Percentiles rank a stretch among this genome's conserved stretches.
phyloP scores from a whole-genome alignment of 2,329 filamentous ascomycete genomes.

The Coniochaeta sp. region DNA sequence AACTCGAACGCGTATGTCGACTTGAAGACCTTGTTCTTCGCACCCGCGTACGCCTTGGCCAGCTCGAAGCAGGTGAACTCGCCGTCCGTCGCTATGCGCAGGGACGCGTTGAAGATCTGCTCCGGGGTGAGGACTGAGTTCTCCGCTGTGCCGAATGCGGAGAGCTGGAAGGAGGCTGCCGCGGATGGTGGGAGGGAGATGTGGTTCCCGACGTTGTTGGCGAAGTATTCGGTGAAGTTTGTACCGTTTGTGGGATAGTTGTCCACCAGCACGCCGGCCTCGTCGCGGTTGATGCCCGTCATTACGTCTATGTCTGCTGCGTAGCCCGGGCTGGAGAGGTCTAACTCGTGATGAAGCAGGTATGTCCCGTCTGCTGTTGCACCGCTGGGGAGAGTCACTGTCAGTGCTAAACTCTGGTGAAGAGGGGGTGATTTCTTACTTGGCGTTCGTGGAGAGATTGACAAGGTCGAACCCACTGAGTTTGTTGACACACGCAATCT shows the following conservation, averaged over 20 bases:
- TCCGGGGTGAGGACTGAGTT: constrained; percentile 6
- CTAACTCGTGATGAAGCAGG: constrained; percentile 16
- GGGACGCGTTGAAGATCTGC: constrained; percentile 24
- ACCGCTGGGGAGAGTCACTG: constrained; percentile 6
- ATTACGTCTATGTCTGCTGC: constrained; percentile 22
- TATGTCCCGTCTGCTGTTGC: constrained; percentile 23
- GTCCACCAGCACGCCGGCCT: constrained; percentile 17
- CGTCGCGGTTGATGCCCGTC: constrained; percentile 28
- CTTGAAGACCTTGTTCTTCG: constrained; percentile 23
- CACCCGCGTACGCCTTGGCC: constrained; percentile 26
- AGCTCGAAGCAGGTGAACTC: constrained; percentile 26
- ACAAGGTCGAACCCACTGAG: constrained; percentile 20
- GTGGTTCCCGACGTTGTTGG: constrained; percentile 9
- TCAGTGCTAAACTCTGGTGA: background rate
- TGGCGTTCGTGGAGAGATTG: constrained; percentile 20
- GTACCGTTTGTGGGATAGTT: constrained; percentile 11
- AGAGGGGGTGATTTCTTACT: constrained; percentile 9
- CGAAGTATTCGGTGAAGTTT: constrained; percentile 14
- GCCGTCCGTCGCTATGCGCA: constrained; percentile 22
- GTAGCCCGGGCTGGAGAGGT: constrained; percentile 18
- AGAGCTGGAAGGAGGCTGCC: constrained; percentile 10
- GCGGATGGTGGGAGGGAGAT: constrained; percentile 11
- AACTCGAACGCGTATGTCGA: constrained; percentile 28
- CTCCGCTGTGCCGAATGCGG: constrained; percentile 9
- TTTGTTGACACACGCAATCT: constrained; percentile 18